phyloP scores from a whole-genome alignment of 2,329 filamentous ascomycete species.

The Metarhizium brunneum region DNA sequence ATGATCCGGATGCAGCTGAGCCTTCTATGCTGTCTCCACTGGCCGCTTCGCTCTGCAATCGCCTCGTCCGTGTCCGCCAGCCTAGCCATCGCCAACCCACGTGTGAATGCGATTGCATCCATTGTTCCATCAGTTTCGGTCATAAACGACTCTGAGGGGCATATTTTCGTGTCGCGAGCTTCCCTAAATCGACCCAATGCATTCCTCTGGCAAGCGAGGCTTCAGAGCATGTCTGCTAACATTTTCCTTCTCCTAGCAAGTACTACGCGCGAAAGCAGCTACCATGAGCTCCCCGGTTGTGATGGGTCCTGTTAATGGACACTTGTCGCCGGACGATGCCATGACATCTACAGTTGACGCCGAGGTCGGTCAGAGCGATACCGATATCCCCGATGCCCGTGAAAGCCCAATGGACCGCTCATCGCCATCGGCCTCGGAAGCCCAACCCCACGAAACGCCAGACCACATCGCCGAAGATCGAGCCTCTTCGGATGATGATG shows the following conservation, averaged over 20 bases:
- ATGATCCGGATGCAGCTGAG: conserved; percentile 21
- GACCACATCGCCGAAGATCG: conserved; percentile 30
- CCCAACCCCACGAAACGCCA: conserved; percentile 29
- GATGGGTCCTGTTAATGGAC: conserved; percentile 57
- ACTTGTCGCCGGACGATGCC: conserved; percentile 46
- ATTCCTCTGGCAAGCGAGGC: conserved; percentile 8
- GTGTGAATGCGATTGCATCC: conserved; percentile 33
- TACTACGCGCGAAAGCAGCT: conserved; percentile 52
- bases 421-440: conserved; percentile 32
- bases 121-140: conserved; percentile 20
- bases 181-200: conserved; percentile 13
- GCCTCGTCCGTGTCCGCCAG: conserved; percentile 33
- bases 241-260: conserved; percentile 27
- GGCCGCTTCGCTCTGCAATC: conserved; percentile 29
- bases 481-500: conserved; percentile 35
- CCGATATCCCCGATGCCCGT: conserved; percentile 65
- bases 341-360: conserved; percentile 28
- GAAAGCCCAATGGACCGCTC: conserved; percentile 43
- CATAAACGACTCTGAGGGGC: conserved; percentile 8
- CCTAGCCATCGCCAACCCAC: conserved; percentile 37
- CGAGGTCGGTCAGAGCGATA: conserved; percentile 39
- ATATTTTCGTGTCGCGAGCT: conserved; percentile 20
- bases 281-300: conserved; percentile 56
- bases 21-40: conserved; percentile 12
- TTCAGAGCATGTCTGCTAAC: conserved; percentile 20